Conservation (phyloP, 2,329 filamentous ascomycete genomes). For the Botrytis aclada region DNA sequence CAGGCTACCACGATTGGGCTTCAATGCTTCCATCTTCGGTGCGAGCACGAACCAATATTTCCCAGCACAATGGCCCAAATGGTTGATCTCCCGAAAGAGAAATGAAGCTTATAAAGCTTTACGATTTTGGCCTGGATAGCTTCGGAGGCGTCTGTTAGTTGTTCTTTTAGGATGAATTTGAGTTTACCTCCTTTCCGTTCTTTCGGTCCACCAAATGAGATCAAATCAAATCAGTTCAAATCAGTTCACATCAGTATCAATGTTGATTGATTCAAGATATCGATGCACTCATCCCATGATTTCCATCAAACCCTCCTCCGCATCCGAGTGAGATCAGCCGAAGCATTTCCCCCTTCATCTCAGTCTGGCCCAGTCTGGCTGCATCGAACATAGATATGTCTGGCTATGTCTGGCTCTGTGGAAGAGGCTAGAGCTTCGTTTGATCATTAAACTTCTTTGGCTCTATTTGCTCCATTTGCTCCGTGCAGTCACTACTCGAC, state of each 20-base stretch:
- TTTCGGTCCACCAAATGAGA: neutral
- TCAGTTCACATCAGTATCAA: neutral
- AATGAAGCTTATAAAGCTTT: conserved; percentile 3
- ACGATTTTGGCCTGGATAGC: neutral
- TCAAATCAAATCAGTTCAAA: neutral
- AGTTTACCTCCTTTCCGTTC: neutral
- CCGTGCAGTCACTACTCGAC: neutral
- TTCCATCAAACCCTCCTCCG: neutral
- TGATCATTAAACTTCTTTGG: neutral
- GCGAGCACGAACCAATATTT: neutral
- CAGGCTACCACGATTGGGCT: neutral
- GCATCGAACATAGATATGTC: too few relatives aligned
- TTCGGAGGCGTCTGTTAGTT: neutral
- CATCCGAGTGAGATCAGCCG: neutral
- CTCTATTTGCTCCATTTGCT: neutral
- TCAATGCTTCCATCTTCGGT: neutral
- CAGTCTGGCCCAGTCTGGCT: neutral
- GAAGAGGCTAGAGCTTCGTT: neutral
- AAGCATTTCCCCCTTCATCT: conserved; percentile 4
- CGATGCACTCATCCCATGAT: neutral
- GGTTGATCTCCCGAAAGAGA: neutral
- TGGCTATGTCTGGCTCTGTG: neutral
- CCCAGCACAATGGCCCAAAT: neutral
- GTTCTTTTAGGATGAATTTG: neutral
- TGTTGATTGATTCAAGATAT: neutral